These are phyloP conservation scores for Populus simonii DNA, from an alignment of 345 rosid species.

Conservation along the genomic window DNA sequence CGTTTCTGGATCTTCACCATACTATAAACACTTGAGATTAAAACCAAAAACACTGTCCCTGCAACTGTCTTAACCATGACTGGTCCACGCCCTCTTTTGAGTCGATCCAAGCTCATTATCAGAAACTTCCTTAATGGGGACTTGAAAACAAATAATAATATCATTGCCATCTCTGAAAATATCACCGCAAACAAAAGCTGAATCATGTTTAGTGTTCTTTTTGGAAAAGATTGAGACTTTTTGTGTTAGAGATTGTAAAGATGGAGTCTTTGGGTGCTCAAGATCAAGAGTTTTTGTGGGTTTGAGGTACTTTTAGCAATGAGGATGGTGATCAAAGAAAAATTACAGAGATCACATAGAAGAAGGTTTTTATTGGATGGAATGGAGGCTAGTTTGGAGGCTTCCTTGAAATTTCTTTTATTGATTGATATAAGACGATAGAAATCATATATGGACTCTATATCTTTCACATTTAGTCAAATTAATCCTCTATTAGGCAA, in stretches of 20 bases:
- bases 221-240: background rate
- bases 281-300: background rate
- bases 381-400: background rate
- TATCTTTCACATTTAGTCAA: background rate
- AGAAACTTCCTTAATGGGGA: conserved; percentile 32
- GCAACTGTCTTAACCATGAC: conserved; percentile 32
- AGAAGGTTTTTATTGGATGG: background rate
- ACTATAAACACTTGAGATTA: conserved; percentile 24
- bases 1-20: conserved; percentile 31
- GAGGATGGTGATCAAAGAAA: background rate
- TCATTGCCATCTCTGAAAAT: conserved; percentile 28
- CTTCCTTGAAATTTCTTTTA: background rate
- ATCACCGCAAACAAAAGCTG: conserved; percentile 28
- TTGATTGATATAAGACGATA: background rate
- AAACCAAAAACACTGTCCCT: conserved; percentile 26
- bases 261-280: background rate
- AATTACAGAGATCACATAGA: background rate
- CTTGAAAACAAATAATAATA: conserved; percentile 23
- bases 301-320: background rate
- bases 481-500: background rate
- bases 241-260: background rate
- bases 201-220: conserved; percentile 15
- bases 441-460: background rate
- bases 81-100: conserved; percentile 32
- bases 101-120: conserved; percentile 29